Evolutionary conservation across 257 asterid genomes (phyloP).

Genomic region (Misopates orontium): DNA sequence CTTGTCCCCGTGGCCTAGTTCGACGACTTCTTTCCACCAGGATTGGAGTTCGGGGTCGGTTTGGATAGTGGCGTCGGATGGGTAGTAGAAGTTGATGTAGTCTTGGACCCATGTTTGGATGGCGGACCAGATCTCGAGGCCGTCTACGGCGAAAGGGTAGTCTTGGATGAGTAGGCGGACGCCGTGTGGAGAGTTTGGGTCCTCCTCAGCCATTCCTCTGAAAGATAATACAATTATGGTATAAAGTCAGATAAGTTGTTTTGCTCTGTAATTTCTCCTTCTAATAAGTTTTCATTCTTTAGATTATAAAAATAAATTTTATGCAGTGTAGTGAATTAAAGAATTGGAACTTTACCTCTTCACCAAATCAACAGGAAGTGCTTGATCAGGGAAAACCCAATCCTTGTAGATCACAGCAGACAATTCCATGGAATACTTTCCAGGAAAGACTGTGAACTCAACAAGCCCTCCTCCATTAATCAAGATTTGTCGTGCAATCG

Average conservation of each 20-base stretch:
- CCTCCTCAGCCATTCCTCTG: slow-evolving; percentile 55
- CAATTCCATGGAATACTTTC: slow-evolving; percentile 55
- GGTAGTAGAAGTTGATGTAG: slow-evolving; percentile 44
- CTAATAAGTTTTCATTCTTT: slow-evolving; percentile 34
- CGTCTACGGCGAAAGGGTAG: slow-evolving; percentile 59
- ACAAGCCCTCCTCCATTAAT: slow-evolving; percentile 59
- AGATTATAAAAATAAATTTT: too few species aligned
- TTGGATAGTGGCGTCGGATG: slow-evolving; percentile 29
- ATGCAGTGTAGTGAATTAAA: too few species aligned
- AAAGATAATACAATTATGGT: too few species aligned
- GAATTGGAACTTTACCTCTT: too few species aligned
- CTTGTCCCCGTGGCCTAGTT: slow-evolving; percentile 50
- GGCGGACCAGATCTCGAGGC: slow-evolving; percentile 53
- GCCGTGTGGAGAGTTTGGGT: slow-evolving; percentile 41
- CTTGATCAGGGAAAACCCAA: slow-evolving; percentile 61
- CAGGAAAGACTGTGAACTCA: slow-evolving; percentile 55
- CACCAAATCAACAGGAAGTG: slow-evolving; percentile 62
- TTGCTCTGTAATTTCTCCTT: slow-evolving; percentile 32
- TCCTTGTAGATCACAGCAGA: slow-evolving; percentile 48
- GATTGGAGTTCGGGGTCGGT: slow-evolving; percentile 39
- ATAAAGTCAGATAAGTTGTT: too few species aligned
- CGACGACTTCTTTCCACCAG: slow-evolving; percentile 55
- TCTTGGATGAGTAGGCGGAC: slow-evolving; percentile 44
- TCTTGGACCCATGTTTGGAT: slow-evolving; percentile 46
- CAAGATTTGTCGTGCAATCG: slow-evolving; percentile 53